phyloP scores from a whole-genome alignment of 179 eudicot species.

The Carnegiea gigantea region DNA sequence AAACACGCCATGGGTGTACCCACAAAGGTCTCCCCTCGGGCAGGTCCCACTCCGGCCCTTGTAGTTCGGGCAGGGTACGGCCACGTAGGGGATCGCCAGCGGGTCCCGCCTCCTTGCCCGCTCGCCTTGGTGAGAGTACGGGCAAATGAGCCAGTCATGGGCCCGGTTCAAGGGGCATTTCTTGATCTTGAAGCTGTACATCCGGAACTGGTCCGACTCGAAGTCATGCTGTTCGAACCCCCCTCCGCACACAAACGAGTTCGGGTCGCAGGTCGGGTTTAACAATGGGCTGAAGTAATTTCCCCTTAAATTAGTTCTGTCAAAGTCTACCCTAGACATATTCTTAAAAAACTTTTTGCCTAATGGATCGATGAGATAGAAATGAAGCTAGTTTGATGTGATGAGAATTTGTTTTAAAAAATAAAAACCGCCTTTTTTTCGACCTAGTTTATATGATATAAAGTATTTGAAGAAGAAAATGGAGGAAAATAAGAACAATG shows the following conservation, averaged over 20 bases:
- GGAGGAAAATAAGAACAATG: neutral
- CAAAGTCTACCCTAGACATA: conserved; percentile 21
- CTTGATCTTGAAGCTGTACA: conserved; percentile 42
- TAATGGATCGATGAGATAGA: no score
- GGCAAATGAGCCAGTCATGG: conserved; percentile 47
- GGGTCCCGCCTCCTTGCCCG: conserved; percentile 45
- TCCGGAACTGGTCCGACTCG: conserved; percentile 41
- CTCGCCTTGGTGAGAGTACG: conserved; percentile 42
- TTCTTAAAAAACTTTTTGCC: neutral
- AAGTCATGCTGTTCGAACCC: conserved; percentile 12
- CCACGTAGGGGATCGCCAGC: conserved; percentile 23
- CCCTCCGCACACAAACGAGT: neutral
- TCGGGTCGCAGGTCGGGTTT: conserved; percentile 1
- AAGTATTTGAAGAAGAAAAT: neutral
- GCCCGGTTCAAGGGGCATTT: conserved; percentile 23
- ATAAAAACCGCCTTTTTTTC: no score
- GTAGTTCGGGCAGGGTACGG: conserved; percentile 33
- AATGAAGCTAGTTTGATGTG: no score
- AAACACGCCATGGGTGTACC: conserved; percentile 45
- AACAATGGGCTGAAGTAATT: neutral
- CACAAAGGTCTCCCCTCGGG: conserved; percentile 32
- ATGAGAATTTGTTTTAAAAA: no score
- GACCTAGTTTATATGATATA: no score
- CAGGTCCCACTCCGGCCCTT: conserved; percentile 25
- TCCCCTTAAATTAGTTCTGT: neutral